Conservation (phyloP, 495 filamentous ascomycete genomes). For the Xylaria longipes region DNA sequence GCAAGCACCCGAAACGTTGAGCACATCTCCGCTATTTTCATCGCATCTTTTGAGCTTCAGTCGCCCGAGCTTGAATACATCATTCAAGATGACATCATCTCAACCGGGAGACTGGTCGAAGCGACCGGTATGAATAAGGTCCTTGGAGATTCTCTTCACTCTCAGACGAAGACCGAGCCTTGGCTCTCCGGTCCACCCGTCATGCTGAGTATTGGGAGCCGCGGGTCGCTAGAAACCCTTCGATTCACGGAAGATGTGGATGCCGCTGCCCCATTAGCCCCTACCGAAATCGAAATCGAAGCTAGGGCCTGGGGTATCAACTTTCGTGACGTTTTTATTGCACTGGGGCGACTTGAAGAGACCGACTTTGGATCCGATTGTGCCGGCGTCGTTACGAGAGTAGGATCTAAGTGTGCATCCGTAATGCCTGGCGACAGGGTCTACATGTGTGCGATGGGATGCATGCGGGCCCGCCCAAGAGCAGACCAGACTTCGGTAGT, state of each 20-base stretch:
- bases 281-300: neutral
- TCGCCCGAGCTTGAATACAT: neutral
- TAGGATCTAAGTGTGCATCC: neutral
- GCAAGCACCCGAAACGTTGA: neutral
- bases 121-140: neutral
- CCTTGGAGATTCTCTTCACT: neutral
- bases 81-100: neutral
- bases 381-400: neutral
- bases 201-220: neutral
- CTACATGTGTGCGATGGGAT: neutral
- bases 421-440: neutral
- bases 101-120: neutral
- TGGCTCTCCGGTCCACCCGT: neutral
- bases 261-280: neutral
- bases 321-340: neutral
- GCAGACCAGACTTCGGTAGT: too few relatives aligned
- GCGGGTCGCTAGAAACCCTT: neutral
- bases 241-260: neutral
- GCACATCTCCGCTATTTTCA: neutral
- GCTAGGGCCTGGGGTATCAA: neutral
- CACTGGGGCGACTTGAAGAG: neutral
- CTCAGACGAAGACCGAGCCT: neutral
- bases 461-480: neutral
- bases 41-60: neutral
- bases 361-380: neutral